Evolutionary conservation across 192 early-diverging fungal species (phyloP).

Genomic region (Anaeromyces robustus): DNA sequence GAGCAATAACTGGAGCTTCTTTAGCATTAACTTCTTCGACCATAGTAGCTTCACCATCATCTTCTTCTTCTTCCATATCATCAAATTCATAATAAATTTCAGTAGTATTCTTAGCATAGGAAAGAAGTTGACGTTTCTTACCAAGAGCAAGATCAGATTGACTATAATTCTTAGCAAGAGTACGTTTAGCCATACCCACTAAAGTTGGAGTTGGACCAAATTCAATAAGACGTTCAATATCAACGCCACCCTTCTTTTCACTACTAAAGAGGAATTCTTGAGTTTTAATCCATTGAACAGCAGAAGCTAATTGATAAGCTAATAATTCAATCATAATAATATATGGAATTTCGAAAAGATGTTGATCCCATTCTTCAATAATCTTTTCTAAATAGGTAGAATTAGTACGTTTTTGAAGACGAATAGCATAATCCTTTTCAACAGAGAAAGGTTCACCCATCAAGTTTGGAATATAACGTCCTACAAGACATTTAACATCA

Average conservation of each 20-base stretch:
- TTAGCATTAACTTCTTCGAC: conserved; percentile 24
- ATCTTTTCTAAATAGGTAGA: conserved; percentile 57
- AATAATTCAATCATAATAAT: conserved; percentile 73
- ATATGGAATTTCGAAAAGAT: conserved; percentile 52
- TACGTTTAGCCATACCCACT: conserved; percentile 83
- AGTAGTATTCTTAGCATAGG: conserved; percentile 72
- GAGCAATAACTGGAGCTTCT: conserved; percentile 26
- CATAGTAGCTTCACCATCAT: conserved; percentile 25
- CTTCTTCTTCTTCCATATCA: conserved; percentile 34
- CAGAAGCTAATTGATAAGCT: conserved; percentile 82
- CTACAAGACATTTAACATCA: conserved; percentile 62
- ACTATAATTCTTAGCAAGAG: conserved; percentile 89
- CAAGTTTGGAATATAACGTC: conserved; percentile 89
- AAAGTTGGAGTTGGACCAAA: conserved; percentile 79
- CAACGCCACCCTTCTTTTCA: conserved; percentile 20
- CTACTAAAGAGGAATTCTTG: conserved; percentile 64
- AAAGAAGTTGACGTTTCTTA: conserved; percentile 71
- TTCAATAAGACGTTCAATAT: conserved; percentile 77
- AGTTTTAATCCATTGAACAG: conserved; percentile 90
- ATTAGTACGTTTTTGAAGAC: conserved; percentile 52
- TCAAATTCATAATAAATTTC: conserved; percentile 91
- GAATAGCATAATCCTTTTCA: conserved; percentile 56
- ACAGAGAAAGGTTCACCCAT: conserved; percentile 77
- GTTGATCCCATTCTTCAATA: conserved; percentile 64
- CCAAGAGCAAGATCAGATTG: conserved; percentile 87